Conservation (phyloP, 225 moss, liverwort and hornwort species). For the Pleurozium schreberi region DNA sequence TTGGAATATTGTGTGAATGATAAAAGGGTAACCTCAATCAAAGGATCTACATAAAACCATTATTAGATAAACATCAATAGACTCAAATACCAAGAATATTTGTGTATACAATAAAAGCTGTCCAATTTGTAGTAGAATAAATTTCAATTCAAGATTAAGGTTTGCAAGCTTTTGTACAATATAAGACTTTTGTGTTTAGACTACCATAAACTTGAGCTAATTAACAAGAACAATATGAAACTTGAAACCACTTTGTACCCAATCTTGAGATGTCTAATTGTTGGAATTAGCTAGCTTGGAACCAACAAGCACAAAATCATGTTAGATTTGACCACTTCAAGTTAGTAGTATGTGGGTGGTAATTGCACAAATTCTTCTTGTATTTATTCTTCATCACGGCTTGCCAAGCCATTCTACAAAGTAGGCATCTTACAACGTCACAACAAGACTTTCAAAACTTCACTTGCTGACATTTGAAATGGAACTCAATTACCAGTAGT, state of each 20-base stretch:
- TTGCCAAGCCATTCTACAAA: accelerated
- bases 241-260: not conserved
- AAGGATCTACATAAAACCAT: no score
- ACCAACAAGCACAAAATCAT: not conserved
- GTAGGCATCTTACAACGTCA: no score
- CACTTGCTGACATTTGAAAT: accelerated
- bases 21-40: no score
- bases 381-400: not conserved
- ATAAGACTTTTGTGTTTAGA: no score
- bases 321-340: not conserved
- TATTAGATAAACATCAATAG: no score
- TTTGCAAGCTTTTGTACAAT: no score
- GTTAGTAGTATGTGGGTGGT: not conserved
- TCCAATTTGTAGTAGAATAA: no score
- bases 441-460: not conserved
- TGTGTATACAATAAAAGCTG: no score
- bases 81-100: no score
- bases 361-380: not conserved
- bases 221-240: not conserved
- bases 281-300: not conserved
- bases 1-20: no score
- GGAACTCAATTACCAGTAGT: not conserved
- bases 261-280: not conserved
- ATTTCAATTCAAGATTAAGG: no score
- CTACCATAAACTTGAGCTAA: no score